Evolutionary conservation across 192 early-diverging fungal genomes (phyloP).

Genomic region (Backusella liffmaniae): DNA sequence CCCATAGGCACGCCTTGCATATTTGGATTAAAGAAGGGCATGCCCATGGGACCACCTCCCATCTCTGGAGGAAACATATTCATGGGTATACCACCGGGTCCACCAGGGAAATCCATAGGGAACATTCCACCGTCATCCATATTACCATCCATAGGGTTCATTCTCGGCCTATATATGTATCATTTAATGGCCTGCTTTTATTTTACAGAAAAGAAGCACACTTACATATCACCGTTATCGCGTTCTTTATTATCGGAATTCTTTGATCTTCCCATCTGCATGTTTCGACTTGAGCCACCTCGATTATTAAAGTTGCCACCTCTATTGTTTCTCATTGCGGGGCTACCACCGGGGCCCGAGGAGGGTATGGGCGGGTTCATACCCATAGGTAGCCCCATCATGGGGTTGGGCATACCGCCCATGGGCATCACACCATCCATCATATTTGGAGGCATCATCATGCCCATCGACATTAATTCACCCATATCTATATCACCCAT

Average conservation of each 20-base stretch:
- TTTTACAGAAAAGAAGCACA: background rate
- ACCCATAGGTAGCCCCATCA: constrained; percentile 35
- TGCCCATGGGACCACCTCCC: constrained; percentile 28
- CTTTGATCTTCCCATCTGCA: constrained; percentile 20
- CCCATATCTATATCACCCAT: constrained; percentile 48
- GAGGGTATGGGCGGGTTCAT: background rate
- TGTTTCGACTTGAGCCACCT: background rate
- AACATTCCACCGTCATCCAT: constrained; percentile 17
- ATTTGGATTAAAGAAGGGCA: constrained; percentile 37
- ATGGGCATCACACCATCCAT: constrained; percentile 37
- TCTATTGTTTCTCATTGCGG: constrained; percentile 5
- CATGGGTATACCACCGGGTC: constrained; percentile 27
- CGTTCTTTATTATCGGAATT: constrained; percentile 11
- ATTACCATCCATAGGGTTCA: constrained; percentile 17
- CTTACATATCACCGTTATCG: constrained; percentile 19
- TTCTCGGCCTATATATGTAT: background rate
- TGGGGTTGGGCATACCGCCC: constrained; percentile 35
- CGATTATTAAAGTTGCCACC: background rate
- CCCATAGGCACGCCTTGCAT: constrained; percentile 34
- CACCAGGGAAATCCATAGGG: constrained; percentile 21
- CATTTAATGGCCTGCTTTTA: too few species aligned
- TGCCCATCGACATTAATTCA: constrained; percentile 41
- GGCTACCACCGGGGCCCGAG: background rate
- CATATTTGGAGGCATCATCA: constrained; percentile 45
- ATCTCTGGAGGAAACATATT: constrained; percentile 40